Base-by-base conservation (phyloP, 2,329 filamentous ascomycete genomes). In the Fusarium longipes region DNA sequence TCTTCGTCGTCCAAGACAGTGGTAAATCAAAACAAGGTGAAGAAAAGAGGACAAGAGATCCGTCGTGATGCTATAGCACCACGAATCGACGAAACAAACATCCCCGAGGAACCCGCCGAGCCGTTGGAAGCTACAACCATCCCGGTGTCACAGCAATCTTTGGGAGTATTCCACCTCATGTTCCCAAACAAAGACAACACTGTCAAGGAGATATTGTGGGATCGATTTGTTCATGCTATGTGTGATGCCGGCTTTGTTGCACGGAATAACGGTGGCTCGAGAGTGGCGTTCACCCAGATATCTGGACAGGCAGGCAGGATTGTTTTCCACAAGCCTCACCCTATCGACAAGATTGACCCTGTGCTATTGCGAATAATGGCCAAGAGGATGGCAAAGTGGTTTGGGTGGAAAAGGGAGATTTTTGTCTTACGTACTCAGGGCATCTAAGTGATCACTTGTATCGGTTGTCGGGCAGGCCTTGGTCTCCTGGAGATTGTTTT, bases 1-100 rank as follows among this genome's bases (percentile, higher is more conserved):
- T 0, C 0, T 3, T 1, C 12, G 11, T n/a, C 18, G 0, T 10
- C 20, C 2, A 20, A 3, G 1, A 25, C 2, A 29, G 6, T 7
- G 2, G 11, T 8, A 1, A 10, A 35, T 6, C 35, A 27, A 6
- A 35, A 51, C 1, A 51, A 42, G 14, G 6, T 29, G 4, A 51
- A 51, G 5, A 40, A 27, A 17, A 35, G 35, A 8, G 48, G 29
- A 6, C 35, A 51, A 14, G 2, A 6, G 0, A 2, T 22, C 5
- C 8, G 33, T n/a, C 25, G 17, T 3, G 48, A 42, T 20, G 10
- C 1, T 24, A 14, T 5, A 2, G 25, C 40, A 2, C 7, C 15
- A 3, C 18, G 1, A 15, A 27, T 6, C 6, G 4, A 32, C 14
- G 17, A 4, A 4, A 2, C 11, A 25, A 6, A 0, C 32, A 27